phyloP scores from a whole-genome alignment of 306 rosid species.

The Vigna mungo region DNA sequence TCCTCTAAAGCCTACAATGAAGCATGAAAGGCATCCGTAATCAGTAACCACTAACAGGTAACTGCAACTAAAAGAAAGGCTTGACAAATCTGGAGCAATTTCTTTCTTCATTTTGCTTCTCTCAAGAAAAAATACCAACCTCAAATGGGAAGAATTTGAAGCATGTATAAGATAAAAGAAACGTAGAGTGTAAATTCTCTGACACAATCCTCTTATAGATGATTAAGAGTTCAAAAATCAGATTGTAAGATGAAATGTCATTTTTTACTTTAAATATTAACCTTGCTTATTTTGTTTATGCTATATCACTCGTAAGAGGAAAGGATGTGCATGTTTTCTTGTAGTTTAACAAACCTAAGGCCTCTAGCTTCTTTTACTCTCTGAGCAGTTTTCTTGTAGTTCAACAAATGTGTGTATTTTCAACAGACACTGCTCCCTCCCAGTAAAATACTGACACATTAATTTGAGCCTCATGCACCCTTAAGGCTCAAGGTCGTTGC shows the following conservation, averaged over 20 bases:
- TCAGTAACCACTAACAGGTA: constrained; percentile 30
- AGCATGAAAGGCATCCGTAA: constrained; percentile 37
- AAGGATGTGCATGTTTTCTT: constrained; percentile 29
- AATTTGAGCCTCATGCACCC: too few relatives aligned
- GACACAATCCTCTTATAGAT: constrained; percentile 32
- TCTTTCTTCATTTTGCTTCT: constrained; percentile 21
- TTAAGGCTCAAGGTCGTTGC: background rate
- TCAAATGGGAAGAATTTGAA: constrained; percentile 25
- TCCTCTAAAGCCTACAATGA: constrained; percentile 83
- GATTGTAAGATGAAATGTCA: background rate
- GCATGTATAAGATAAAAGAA: constrained; percentile 3
- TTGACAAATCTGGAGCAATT: constrained; percentile 3
- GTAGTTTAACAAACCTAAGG: constrained; percentile 20
- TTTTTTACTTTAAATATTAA: constrained; percentile 20
- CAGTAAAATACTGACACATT: background rate
- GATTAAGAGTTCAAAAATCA: constrained; percentile 13
- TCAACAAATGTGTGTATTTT: background rate
- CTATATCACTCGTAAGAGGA: constrained; percentile 15
- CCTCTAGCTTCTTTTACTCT: constrained; percentile 21
- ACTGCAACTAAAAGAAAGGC: constrained; percentile 12
- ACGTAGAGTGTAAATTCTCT: background rate
- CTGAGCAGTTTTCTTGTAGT: constrained; percentile 20
- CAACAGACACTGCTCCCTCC: constrained; percentile 2
- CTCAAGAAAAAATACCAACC: background rate
- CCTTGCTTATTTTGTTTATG: background rate